Evolutionary conservation across 257 asterid genomes (phyloP).

Genomic region (Linderniella brevidens): DNA sequence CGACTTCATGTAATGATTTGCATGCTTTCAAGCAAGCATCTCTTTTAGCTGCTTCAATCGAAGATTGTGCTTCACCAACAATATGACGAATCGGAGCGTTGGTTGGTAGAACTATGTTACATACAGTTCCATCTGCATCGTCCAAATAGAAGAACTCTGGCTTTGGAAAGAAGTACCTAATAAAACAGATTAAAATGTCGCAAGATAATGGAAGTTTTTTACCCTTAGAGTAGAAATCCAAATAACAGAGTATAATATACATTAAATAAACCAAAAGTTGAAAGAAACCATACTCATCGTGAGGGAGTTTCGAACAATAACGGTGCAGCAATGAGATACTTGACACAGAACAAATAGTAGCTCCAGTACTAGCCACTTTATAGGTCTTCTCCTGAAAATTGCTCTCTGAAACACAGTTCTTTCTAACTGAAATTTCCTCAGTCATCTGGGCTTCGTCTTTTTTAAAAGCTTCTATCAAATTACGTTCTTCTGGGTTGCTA

Average conservation of each 20-base stretch:
- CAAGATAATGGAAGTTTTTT: neutral
- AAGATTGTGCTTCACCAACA: constrained; percentile 48
- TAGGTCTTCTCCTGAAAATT: constrained; percentile 50
- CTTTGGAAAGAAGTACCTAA: constrained; percentile 74
- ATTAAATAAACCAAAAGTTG: constrained; percentile 9
- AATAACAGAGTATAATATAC: constrained; percentile 6
- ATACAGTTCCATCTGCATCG: constrained; percentile 54
- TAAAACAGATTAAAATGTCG: constrained; percentile 10
- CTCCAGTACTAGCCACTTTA: constrained; percentile 67
- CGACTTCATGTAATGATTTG: constrained; percentile 65
- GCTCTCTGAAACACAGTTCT: constrained; percentile 16
- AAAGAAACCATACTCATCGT: constrained; percentile 62
- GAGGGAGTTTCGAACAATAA: constrained; percentile 89
- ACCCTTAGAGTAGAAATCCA: constrained; percentile 6
- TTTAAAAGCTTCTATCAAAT: constrained; percentile 48
- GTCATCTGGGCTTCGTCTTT: constrained; percentile 69
- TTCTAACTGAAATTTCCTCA: constrained; percentile 57
- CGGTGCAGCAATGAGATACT: constrained; percentile 79
- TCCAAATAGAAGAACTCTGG: constrained; percentile 58
- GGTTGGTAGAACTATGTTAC: constrained; percentile 67
- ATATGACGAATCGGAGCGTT: constrained; percentile 76
- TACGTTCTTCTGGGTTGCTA: constrained; percentile 44
- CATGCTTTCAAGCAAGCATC: constrained; percentile 95
- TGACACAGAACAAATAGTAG: constrained; percentile 58
- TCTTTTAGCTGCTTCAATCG: constrained; percentile 61